Evolutionary conservation across 1,139 yeast genomes (phyloP).

Genomic region (Saccharomyces hybrid): DNA sequence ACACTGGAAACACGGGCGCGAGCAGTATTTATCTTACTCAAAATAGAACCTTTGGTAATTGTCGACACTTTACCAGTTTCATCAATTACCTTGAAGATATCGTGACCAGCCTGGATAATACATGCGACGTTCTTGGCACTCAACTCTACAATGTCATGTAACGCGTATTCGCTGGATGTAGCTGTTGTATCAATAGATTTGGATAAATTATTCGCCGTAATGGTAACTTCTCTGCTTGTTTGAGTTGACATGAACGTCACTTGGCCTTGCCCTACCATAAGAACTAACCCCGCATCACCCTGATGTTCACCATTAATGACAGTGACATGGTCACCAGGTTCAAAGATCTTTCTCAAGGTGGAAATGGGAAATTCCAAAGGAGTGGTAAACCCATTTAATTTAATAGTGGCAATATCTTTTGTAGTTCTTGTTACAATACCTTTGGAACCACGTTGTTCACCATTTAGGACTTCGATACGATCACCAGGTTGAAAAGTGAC

Average conservation of each 20-base stretch:
- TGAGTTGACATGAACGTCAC: constrained; percentile 88
- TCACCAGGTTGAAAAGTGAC: constrained; percentile 87
- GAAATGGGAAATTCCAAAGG: constrained; percentile 67
- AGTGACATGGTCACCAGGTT: constrained; percentile 92
- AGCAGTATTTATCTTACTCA: constrained; percentile 57
- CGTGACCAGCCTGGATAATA: constrained; percentile 83
- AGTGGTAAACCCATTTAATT: constrained; percentile 43
- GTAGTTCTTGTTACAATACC: constrained; percentile 66
- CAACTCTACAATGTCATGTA: constrained; percentile 85
- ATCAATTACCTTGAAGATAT: constrained; percentile 73
- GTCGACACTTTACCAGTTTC: constrained; percentile 73
- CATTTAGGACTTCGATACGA: constrained; percentile 81
- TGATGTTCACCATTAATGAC: constrained; percentile 86
- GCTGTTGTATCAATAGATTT: constrained; percentile 70
- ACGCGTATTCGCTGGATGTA: constrained; percentile 65
- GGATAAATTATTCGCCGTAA: constrained; percentile 80
- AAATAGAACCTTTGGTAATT: constrained; percentile 71
- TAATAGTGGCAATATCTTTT: constrained; percentile 35
- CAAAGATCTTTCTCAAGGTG: constrained; percentile 77
- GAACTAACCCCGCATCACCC: constrained; percentile 93
- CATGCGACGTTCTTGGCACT: constrained; percentile 86
- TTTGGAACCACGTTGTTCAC: constrained; percentile 86
- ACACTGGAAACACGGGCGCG: constrained; percentile 77
- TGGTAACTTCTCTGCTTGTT: constrained; percentile 79
- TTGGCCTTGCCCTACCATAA: constrained; percentile 70